Base-by-base conservation (phyloP, 2,329 filamentous ascomycete genomes). In the Ceratocystis alfenasii region DNA sequence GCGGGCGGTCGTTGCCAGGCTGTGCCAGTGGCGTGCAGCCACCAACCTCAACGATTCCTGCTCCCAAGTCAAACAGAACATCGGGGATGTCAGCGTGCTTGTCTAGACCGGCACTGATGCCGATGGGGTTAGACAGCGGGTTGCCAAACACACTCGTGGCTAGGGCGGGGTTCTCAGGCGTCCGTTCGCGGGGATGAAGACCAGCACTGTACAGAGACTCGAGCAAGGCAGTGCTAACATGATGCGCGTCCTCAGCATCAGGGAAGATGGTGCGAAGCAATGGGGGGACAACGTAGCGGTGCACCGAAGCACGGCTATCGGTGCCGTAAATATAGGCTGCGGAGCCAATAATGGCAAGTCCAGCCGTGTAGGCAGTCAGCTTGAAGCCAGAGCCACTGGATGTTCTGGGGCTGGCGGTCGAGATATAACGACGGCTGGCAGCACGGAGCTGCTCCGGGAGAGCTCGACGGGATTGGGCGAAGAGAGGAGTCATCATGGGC, bases 81-180 rank as follows among this genome's bases (percentile, higher is more conserved):
- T 93, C 88, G 1, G 92, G 89, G 65, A 97, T 87, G 69, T 96
- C 90, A 65, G 87, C 94, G 72, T 95, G 84, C 79, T 99, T 97
- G 78, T 97, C 94, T 55, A 99, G 85, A 8, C 94, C 94, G 4
- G 90, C 94, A n/a, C 90, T 95, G 69, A 95, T 96, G 66, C 88
- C 94, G 71, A 99, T 86, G 1, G 94, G 94, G 76, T 96, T 97
- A 71, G 83, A 80, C 60, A 99, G 77, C 3, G 78, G 81, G 68
- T 87, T 83, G 45, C 88, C 90, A 73, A 95, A 96, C 22, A 97
- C 86, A 12, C 78, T 74, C 17, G 73, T 71, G 22, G 73, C 70
- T 3, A 76, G 71, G 20, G 73, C 73, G 5, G 75, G 71, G 46
- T 84, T 82, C 41, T 65, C 57, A 15, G 78, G 74, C 17, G 73